Percentiles rank a stretch among this genome's conserved stretches.
Conservation (phyloP, 148 eudicot species). For the Mesembryanthemum crystallinum region DNA sequence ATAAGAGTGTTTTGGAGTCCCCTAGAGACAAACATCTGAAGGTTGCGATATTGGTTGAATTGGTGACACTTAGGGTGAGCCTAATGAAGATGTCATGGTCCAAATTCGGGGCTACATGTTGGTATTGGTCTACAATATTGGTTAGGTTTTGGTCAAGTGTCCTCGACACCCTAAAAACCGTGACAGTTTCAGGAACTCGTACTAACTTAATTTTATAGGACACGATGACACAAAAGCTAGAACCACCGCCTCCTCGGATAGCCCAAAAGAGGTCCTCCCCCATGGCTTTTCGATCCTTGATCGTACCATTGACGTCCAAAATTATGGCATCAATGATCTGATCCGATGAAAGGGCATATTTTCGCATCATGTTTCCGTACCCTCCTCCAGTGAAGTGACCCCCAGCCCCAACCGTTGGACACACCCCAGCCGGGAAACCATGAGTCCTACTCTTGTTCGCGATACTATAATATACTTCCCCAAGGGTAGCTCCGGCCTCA, state of each 20-base stretch:
- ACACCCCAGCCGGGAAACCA: neutral
- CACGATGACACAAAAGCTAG: conserved; percentile 6
- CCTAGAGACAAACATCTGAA: conserved; percentile 4
- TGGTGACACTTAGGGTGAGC: neutral
- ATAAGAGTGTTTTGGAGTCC: neutral
- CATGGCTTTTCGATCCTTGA: conserved; percentile 5
- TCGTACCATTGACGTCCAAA: conserved; percentile 6
- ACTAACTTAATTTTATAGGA: conserved; percentile 9
- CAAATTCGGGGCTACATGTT: conserved; percentile 8
- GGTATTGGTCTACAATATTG: conserved; percentile 1
- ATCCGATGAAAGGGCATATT: conserved; percentile 7
- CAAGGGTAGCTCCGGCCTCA: conserved; percentile 11
- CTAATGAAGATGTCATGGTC: conserved; percentile 9
- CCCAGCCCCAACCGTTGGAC: conserved; percentile 7
- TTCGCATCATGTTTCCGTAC: conserved; percentile 14
- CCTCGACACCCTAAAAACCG: neutral
- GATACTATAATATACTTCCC: conserved; percentile 2
- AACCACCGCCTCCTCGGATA: conserved; percentile 4
- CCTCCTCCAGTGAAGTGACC: conserved; percentile 14
- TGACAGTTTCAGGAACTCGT: neutral
- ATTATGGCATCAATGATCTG: neutral
- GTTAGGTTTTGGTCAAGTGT: conserved; percentile 7
- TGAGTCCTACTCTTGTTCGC: neutral
- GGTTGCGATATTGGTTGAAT: conserved; percentile 3
- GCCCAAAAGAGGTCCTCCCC: conserved; percentile 17